Conservation (phyloP, 1,284 basidiomycete genomes). For the Microbotryum intermedium region DNA sequence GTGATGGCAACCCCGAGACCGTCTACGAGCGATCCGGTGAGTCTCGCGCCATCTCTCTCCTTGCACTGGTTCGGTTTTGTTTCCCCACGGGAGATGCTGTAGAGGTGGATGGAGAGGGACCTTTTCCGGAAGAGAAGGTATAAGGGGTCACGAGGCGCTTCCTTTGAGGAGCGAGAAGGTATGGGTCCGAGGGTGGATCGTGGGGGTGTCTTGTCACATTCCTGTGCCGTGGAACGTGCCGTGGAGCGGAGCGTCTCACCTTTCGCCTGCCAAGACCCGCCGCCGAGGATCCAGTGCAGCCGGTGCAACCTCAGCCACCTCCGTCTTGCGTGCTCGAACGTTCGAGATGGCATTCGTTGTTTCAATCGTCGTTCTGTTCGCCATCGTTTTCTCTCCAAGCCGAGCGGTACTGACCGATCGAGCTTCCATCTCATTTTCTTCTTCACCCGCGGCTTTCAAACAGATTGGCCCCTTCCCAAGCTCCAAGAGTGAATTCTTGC, state of each 20-base stretch:
- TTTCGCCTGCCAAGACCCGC: too few species aligned
- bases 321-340: too few species aligned
- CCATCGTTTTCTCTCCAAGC: background rate
- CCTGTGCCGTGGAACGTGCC: too few species aligned
- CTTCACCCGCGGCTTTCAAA: background rate
- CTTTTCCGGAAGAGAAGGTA: background rate
- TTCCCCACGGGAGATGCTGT: background rate
- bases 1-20: constrained; percentile 75
- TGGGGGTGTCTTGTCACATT: too few species aligned
- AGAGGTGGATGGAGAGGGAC: background rate
- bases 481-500: constrained; percentile 63
- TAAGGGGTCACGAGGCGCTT: background rate
- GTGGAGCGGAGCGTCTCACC: too few species aligned
- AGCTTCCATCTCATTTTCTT: background rate
- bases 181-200: background rate
- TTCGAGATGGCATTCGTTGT: background rate
- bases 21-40: constrained; percentile 64
- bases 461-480: constrained; percentile 95
- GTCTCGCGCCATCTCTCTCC: background rate
- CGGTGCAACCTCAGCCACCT: too few species aligned
- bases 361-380: background rate
- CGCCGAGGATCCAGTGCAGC: too few species aligned
- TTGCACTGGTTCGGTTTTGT: background rate
- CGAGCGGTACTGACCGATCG: background rate
- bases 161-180: background rate